Percentiles rank a stretch among this genome's conserved stretches.
Conservation (phyloP, 177 flowering plant genomes). For the Vitis hybrid region DNA sequence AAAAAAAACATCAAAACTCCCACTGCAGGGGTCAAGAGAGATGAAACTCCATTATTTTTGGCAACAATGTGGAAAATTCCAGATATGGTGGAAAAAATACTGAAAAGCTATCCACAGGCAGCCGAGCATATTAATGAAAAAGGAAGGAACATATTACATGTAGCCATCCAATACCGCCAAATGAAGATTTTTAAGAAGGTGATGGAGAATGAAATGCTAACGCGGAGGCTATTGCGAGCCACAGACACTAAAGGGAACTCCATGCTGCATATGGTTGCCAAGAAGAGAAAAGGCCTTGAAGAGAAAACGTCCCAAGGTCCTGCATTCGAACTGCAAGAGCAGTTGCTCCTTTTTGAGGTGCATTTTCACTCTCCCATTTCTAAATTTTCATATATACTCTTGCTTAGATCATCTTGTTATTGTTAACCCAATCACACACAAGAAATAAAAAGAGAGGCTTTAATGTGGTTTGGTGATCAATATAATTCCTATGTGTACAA, state of each 20-base stretch:
- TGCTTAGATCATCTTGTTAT: too few relatives aligned
- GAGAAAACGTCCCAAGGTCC: background rate
- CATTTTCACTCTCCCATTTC: too few relatives aligned
- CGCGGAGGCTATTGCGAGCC: background rate
- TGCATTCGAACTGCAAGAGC: conserved; percentile 17
- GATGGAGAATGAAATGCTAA: background rate
- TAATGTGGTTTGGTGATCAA: too few relatives aligned
- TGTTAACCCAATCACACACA: too few relatives aligned
- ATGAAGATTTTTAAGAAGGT: background rate
- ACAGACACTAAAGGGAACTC: conserved; percentile 7
- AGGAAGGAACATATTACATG: conserved; percentile 13
- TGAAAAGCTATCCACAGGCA: conserved; percentile 16
- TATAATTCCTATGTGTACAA: too few relatives aligned
- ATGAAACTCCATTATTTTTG: conserved; percentile 13
- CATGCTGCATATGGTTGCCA: conserved; percentile 18
- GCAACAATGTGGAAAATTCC: conserved; percentile 9
- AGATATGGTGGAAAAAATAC: conserved; percentile 13
- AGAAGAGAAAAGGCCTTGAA: too few relatives aligned
- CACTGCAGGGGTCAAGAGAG: too few relatives aligned
- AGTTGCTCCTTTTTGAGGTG: conserved; percentile 20
- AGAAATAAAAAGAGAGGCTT: too few relatives aligned
- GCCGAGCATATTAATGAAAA: conserved; percentile 4
- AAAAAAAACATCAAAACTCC: too few relatives aligned
- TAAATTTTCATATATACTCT: too few relatives aligned
- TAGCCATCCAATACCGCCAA: conserved; percentile 15